A percentile compares a stretch with the other conserved stretches of the same genome.
phyloP scores from a whole-genome alignment of 116 monocot species.

The Phalaenopsis hybrid region DNA sequence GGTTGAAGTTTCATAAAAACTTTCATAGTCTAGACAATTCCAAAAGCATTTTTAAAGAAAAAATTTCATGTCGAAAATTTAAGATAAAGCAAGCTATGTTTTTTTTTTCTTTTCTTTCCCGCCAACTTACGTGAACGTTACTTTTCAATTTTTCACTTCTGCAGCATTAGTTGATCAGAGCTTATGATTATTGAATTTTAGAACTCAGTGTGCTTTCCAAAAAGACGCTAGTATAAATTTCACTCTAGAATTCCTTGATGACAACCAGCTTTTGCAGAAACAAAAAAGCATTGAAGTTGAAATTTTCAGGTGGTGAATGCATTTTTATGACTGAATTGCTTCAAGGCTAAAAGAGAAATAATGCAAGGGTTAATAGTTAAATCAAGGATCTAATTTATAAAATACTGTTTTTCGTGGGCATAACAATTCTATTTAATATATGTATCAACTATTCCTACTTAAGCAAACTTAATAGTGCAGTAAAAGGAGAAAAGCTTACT shows the following conservation, averaged over 20 bases:
- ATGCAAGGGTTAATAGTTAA: background rate
- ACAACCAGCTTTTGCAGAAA: background rate
- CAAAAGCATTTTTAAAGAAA: background rate
- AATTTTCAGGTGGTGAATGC: background rate
- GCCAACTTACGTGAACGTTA: background rate
- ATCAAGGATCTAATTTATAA: background rate
- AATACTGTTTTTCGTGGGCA: background rate
- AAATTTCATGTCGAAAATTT: background rate
- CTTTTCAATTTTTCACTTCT: background rate
- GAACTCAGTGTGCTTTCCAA: background rate
- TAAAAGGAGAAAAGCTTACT: conserved; percentile 24
- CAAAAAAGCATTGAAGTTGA: background rate
- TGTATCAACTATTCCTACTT: background rate
- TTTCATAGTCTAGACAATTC: background rate
- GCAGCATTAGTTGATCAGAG: background rate
- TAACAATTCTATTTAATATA: background rate
- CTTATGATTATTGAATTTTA: background rate
- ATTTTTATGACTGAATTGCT: background rate
- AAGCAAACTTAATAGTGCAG: background rate
- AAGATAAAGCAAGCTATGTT: background rate
- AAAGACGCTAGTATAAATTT: no score
- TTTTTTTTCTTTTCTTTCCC: background rate
- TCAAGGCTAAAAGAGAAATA: background rate
- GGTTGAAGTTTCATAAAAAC: background rate
- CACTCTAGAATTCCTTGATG: background rate